Conservation (phyloP, 192 early-diverging fungal genomes). For the Gaertneriomyces semiglobifer region DNA sequence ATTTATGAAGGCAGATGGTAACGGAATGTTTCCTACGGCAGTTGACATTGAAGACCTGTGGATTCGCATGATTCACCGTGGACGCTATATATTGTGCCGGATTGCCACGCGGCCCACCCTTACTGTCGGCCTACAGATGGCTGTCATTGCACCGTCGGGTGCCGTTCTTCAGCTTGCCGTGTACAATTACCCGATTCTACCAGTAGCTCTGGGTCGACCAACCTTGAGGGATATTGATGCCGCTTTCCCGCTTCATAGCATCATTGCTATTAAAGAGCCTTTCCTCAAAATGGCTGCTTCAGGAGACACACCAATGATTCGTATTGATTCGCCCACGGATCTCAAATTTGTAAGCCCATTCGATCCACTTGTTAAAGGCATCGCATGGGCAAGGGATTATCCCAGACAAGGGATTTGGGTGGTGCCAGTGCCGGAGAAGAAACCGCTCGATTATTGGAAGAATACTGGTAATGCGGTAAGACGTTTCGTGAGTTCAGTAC, state of each 20-base stretch:
- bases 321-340: slow-evolving; percentile 11
- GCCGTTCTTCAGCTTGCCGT: neutral
- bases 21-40: neutral
- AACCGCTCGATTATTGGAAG: neutral
- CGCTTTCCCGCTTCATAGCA: neutral
- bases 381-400: neutral
- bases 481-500: neutral
- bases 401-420: neutral
- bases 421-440: neutral
- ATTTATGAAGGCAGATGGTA: neutral
- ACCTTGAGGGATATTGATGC: neutral
- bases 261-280: neutral
- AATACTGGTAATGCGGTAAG: neutral
- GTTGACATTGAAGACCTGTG: neutral
- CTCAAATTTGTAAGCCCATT: neutral
- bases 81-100: slow-evolving; percentile 3
- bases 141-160: neutral
- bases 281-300: neutral
- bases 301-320: slow-evolving; percentile 3
- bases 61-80: neutral
- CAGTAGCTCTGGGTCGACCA: neutral
- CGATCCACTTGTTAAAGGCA: neutral
- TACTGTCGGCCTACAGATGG: neutral
- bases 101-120: neutral
- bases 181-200: neutral